phyloP scores from a whole-genome alignment of 208 protist species.

The Novymonas esmeraldas region DNA sequence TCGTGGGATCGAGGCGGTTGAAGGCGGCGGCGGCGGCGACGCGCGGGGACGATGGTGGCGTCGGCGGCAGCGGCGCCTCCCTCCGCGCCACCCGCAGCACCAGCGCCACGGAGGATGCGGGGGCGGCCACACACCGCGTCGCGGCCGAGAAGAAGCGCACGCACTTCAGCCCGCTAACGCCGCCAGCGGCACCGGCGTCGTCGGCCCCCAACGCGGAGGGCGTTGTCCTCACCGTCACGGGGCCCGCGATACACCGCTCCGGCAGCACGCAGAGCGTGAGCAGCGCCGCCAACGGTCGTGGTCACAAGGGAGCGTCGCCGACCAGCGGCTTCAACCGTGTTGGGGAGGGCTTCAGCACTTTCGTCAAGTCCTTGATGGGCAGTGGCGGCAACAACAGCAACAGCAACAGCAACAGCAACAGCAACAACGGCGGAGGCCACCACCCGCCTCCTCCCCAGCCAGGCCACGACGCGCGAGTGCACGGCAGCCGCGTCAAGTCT shows the following conservation, averaged over 20 bases:
- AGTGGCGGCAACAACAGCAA: conserved; percentile 5
- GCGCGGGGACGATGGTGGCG: not conserved
- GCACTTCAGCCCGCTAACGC: not conserved
- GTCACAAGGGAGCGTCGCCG: conserved; percentile 17
- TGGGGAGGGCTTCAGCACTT: conserved; percentile 30
- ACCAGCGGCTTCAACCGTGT: conserved; percentile 19
- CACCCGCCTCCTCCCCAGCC: conserved; percentile 10
- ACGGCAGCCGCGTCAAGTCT: not conserved
- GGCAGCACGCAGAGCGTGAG: conserved; percentile 24
- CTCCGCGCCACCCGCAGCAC: conserved; percentile 1
- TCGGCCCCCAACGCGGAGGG: not conserved
- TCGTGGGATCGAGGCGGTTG: not conserved
- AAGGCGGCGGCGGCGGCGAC: no score
- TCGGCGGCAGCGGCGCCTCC: not conserved
- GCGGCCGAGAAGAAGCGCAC: not conserved
- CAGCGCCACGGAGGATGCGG: not conserved
- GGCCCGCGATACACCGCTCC: not conserved
- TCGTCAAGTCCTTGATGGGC: conserved; percentile 36
- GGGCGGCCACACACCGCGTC: no score
- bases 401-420: not conserved
- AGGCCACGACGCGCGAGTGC: not conserved
- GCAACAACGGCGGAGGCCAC: not conserved
- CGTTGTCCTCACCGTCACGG: not conserved
- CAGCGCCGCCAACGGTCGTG: conserved; percentile 8
- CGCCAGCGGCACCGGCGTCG: no score